Conservation (phyloP, 306 rosid species). For the Acacia melanoxylon region DNA sequence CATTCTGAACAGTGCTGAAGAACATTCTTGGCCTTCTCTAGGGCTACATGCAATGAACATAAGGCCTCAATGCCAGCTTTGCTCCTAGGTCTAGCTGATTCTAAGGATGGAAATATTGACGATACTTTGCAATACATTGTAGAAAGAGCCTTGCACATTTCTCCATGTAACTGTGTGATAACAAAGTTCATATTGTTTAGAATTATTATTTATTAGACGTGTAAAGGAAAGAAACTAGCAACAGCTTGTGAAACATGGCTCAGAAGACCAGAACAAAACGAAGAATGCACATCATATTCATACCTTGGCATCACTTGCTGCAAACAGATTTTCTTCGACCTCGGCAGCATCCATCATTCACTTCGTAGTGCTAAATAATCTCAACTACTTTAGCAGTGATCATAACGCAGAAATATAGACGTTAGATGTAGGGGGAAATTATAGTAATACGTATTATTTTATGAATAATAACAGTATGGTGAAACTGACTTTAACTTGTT, state of each 20-base stretch:
- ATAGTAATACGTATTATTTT: not conserved
- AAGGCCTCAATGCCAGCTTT: constrained; percentile 87
- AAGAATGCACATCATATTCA: constrained; percentile 18
- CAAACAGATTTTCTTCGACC: constrained; percentile 78
- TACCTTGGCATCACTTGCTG: constrained; percentile 86
- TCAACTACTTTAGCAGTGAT: constrained; percentile 43
- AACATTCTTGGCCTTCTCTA: constrained; percentile 73
- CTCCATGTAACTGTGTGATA: constrained; percentile 70
- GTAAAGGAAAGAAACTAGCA: not conserved
- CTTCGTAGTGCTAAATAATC: constrained; percentile 31
- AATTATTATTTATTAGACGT: not conserved
- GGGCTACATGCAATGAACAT: constrained; percentile 81
- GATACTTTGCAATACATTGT: constrained; percentile 62
- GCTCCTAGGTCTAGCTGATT: constrained; percentile 87
- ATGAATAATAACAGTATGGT: not conserved
- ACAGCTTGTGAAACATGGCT: constrained; percentile 15
- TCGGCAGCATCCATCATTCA: constrained; percentile 63
- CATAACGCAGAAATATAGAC: constrained; percentile 21
- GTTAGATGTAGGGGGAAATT: not conserved
- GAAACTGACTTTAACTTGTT: not conserved
- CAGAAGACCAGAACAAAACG: constrained; percentile 8
- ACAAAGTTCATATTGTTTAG: constrained; percentile 4
- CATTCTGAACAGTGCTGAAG: constrained; percentile 82
- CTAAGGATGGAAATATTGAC: constrained; percentile 77
- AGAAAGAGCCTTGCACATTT: constrained; percentile 78